Base-by-base conservation (phyloP, 2,329 filamentous ascomycete species). In the Colletotrichum destructivum region DNA sequence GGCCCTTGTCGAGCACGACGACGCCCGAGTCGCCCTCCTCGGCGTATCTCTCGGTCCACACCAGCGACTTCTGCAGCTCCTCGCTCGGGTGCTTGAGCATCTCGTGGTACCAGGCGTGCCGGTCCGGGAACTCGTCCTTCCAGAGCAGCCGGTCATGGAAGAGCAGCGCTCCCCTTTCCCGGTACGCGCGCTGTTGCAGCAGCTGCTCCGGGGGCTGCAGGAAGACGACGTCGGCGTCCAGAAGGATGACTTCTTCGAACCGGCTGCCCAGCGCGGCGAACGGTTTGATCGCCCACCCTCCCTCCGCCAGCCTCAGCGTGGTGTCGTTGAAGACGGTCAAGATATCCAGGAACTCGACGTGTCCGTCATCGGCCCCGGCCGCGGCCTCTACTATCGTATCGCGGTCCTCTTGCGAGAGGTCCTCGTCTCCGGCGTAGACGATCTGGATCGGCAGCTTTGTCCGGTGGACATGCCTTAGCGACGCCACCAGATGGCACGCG, bases 11-110 rank as follows among this genome's bases (percentile, higher is more conserved):
- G 0, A 85, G 72, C 1, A 84, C 80, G 1, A 85, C 82, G 4
- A 84, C 75, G 1, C 84, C 83, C 0, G 82, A 84, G 67, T 86
- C 84, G 0, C 76, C 80, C 65, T 86, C 84, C 66, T 85, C 83
- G 21, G 82, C 79, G 16, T 82, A 84, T 4, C 78, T 76, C 9
- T 84, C 77, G 0, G 78, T 83, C 80, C 82, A 84, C 0, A 83
- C 81, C 0, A 79, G 78, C 0, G 82, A 83, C 46, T 77, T 79
- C 3, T 74, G 74, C 6, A 84, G 75, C 54, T 79, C 76, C 0
- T 75, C 65, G n/a, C 77, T 79, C 2, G 82, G 81, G 26, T 79
- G 74, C 40, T 77, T 78, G 52, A 85, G 78, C 71, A 83, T 79
- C 23, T 78, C 75, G 44, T 79, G 76, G 78, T 80, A 83, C 81